phyloP scores from a whole-genome alignment of 1,284 basidiomycete species.

The Austroboletus olivaceoglutinosus region DNA sequence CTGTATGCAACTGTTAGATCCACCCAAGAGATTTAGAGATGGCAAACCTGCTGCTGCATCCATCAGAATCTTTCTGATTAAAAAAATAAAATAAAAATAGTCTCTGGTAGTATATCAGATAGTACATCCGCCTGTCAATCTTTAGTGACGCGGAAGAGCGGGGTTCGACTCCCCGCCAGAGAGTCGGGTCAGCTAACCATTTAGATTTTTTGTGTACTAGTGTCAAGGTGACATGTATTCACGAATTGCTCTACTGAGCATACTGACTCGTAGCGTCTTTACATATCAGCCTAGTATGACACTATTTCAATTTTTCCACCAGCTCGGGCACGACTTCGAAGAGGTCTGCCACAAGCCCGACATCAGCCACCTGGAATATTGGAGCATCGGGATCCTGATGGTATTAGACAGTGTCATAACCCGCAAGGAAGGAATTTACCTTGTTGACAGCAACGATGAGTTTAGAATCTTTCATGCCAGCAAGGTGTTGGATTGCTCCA shows the following conservation, averaged over 20 bases:
- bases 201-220: no score
- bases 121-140: constrained; percentile 38
- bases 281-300: constrained; percentile 15
- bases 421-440: constrained; percentile 38
- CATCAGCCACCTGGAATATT: constrained; percentile 98
- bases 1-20: no score
- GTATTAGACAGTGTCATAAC: constrained; percentile 11
- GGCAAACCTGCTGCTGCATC: no score
- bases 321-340: constrained; percentile 88
- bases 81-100: not conserved
- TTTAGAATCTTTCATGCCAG: constrained; percentile 99
- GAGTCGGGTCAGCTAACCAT: constrained; percentile 19
- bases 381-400: constrained; percentile 91
- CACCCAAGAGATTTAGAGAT: no score
- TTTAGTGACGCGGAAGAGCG: constrained; percentile 29
- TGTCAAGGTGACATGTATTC: no score
- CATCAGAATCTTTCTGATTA: no score
- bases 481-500: constrained; percentile 96
- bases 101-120: constrained; percentile 40
- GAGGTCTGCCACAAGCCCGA: constrained; percentile 90
- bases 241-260: not conserved
- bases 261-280: not conserved
- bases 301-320: constrained; percentile 76
- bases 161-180: constrained; percentile 47
- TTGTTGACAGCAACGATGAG: constrained; percentile 99